Base-by-base conservation (phyloP, 345 rosid species). In the Hypericum perforatum region DNA sequence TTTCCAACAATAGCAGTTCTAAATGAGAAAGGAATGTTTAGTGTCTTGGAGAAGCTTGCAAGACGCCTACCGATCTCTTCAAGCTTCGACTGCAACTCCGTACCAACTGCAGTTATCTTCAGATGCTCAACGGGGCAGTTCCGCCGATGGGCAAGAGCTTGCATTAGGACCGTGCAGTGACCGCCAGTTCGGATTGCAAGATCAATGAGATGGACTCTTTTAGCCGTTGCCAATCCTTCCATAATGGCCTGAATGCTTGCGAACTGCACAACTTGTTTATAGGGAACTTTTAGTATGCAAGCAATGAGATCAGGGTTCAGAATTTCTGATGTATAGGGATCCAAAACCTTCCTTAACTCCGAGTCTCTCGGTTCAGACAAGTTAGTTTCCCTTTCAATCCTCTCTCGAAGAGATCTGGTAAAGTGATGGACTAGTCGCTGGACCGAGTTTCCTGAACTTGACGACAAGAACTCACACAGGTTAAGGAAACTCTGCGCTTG, bases 351-450 rank as follows among this genome's bases (percentile, higher is more conserved):
- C 6, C 14, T 7, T 13, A 0, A 10, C 32, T 46, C 22, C 14
- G 15, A 16, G 13, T 46, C 50, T 14, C 10, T 9, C 50, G 7
- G 4, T 12, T 6, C 8, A 8, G 8, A 6, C 8, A 22, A 22
- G 32, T 7, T 10, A 32, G 22, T 5, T 46, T 13, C 29, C 9
- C 12, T 0, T 3, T n/a, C 48, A 6, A 46, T 46, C 22, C 14
- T 46, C 14, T 46, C 50, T 32, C 22, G 50, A 12, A 46, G 50
- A 14, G 50, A 46, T 46, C 22, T 46, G 50, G 50, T 46, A 29
- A 46, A 46, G 50, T n/a, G 22, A 32, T 46, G 29, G 7, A 46
- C 50, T 7, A 46, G 50, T 9, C 50, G 50, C 50, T 46, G 50
- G 14, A 14, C 50, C 15, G 50, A 14, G 6, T 16, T n/a, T 3